These are phyloP conservation scores for Aaosphaeria pasadenensis DNA, from an alignment of 2,329 filamentous ascomycete species.

Conservation along the genomic window DNA sequence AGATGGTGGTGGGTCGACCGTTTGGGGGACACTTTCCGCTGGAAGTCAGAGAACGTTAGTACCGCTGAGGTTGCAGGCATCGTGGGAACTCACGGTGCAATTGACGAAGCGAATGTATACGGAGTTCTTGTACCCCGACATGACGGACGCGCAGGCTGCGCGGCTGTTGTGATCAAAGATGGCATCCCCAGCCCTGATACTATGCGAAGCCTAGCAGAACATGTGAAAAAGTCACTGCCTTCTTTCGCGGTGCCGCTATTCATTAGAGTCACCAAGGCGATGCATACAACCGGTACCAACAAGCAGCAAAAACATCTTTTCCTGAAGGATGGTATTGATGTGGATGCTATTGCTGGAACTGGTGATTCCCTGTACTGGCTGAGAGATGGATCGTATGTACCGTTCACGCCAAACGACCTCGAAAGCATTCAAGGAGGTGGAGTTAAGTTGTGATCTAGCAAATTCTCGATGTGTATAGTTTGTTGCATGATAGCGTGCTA, in stretches of 20 bases:
- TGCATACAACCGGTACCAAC: constrained; percentile 46
- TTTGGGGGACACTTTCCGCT: constrained; percentile 39
- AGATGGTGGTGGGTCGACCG: constrained; percentile 39
- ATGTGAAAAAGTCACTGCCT: constrained; percentile 38
- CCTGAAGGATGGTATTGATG: constrained; percentile 42
- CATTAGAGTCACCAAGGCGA: constrained; percentile 35
- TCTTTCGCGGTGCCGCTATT: constrained; percentile 46
- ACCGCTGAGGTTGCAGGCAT: constrained; percentile 44
- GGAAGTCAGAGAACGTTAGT: constrained; percentile 46
- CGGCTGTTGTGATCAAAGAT: constrained; percentile 31
- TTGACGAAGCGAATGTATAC: constrained; percentile 46
- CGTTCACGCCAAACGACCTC: constrained; percentile 22
- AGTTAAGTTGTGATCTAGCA: constrained; percentile 22
- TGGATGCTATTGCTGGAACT: constrained; percentile 29
- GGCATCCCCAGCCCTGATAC: constrained; percentile 5
- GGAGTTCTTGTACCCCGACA: constrained; percentile 43
- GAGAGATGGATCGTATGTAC: constrained; percentile 22
- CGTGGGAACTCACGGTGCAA: constrained; percentile 35
- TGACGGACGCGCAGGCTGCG: constrained; percentile 46
- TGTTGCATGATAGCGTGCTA: background rate
- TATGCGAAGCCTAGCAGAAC: constrained; percentile 27
- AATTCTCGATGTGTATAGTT: background rate
- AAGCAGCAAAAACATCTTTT: constrained; percentile 46
- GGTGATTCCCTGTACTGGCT: constrained; percentile 45
- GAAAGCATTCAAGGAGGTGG: constrained; percentile 21